A percentile compares a stretch with the other conserved stretches of the same genome.
Evolutionary conservation across 163 green algal species (phyloP).

Genomic region (Chlamydomonas reinhardtii): DNA sequence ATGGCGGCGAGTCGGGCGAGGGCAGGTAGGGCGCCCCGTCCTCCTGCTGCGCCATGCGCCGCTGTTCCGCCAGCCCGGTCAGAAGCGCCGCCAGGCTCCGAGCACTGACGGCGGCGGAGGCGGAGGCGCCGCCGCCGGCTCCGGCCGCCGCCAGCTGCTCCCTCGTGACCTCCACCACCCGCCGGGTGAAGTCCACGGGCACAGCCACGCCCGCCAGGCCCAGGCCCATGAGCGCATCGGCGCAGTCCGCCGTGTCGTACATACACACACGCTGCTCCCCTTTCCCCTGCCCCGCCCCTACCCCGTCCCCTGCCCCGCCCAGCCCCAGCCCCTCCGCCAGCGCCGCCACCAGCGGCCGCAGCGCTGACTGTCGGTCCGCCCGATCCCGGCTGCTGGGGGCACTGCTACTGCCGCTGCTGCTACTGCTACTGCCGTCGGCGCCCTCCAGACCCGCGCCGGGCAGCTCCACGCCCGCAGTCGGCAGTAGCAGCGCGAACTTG

Average conservation of each 20-base stretch:
- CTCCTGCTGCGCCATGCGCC: too few relatives aligned
- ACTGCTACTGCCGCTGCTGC: background rate
- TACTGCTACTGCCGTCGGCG: background rate
- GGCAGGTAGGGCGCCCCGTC: too few relatives aligned
- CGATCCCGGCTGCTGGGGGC: background rate
- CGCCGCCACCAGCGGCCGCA: conserved; percentile 11
- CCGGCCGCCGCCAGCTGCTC: background rate
- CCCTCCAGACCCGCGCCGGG: background rate
- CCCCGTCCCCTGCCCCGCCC: too few relatives aligned
- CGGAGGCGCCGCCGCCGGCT: background rate
- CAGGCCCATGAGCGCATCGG: conserved; percentile 27
- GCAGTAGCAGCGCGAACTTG: conserved; percentile 21
- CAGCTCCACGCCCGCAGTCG: background rate
- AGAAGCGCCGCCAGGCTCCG: conserved; percentile 9
- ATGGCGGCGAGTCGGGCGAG: too few relatives aligned
- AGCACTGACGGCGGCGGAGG: too few relatives aligned
- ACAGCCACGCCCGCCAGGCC: conserved; percentile 5
- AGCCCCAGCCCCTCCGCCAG: background rate
- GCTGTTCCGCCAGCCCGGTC: conserved; percentile 18
- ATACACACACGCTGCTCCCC: too few relatives aligned
- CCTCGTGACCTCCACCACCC: conserved; percentile 15
- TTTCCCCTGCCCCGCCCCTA: too few relatives aligned
- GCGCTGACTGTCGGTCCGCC: background rate
- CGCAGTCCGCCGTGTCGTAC: conserved; percentile 22
- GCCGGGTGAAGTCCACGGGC: background rate